Evolutionary conservation across 2,329 filamentous ascomycete genomes (phyloP).

Genomic region (Xylaria sp.): DNA sequence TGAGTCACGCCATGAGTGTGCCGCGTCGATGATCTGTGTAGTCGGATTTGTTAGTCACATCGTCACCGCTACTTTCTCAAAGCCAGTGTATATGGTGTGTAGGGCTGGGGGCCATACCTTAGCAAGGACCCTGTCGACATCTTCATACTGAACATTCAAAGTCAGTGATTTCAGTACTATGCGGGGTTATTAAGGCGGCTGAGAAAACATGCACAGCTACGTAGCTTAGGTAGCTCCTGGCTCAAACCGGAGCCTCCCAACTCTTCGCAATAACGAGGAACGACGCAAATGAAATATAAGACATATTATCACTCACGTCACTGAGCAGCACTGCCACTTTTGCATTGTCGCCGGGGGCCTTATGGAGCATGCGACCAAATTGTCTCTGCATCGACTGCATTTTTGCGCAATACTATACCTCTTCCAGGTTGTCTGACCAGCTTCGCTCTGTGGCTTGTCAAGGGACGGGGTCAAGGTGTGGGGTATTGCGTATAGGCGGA

Average conservation of each 20-base stretch:
- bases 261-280: background rate
- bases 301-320: conserved; percentile 56
- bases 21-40: conserved; percentile 76
- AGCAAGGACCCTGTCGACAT: conserved; percentile 78
- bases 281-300: background rate
- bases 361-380: conserved; percentile 77
- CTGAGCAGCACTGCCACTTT: conserved; percentile 79
- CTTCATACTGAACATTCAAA: conserved; percentile 66
- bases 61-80: background rate
- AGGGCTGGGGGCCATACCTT: conserved; percentile 62
- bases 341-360: conserved; percentile 77
- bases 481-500: background rate
- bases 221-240: background rate
- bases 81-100: conserved; percentile 18
- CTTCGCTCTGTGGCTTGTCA: background rate
- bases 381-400: conserved; percentile 81
- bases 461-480: conserved; percentile 6
- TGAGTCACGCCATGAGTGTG: conserved; percentile 80
- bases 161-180: conserved; percentile 16
- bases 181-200: background rate
- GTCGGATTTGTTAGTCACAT: conserved; percentile 26
- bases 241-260: background rate
- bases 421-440: conserved; percentile 2
- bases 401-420: conserved; percentile 42
- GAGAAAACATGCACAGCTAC: background rate